Conservation (phyloP, 805 yeast genomes). For the Metschnikowia cubensis region DNA sequence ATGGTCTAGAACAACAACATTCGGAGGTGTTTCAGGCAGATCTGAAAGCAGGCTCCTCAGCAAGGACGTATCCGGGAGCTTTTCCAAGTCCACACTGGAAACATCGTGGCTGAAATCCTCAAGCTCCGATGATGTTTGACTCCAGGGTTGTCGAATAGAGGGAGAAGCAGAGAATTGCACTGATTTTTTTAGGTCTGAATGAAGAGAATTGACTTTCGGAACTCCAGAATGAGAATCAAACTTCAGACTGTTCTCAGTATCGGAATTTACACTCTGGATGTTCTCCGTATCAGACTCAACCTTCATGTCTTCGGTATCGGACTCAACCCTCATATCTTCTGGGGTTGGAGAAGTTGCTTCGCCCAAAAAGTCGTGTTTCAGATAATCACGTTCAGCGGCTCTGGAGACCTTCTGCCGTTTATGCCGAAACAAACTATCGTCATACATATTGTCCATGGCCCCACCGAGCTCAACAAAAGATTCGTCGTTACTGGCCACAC, state of each 20-base stretch:
- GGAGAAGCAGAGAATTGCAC: neutral
- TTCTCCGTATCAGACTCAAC: neutral
- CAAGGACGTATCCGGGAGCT: neutral
- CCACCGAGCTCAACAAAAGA: slow-evolving; percentile 19
- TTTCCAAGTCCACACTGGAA: slow-evolving; percentile 6
- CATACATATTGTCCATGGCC: slow-evolving; percentile 13
- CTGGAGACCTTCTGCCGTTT: slow-evolving; percentile 9
- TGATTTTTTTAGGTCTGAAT: neutral
- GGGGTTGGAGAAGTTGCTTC: too few species aligned
- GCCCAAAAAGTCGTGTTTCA: neutral
- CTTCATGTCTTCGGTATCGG: neutral
- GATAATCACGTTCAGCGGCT: neutral
- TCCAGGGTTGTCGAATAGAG: neutral
- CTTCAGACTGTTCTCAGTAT: too few species aligned
- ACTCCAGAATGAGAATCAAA: too few species aligned
- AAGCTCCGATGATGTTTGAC: slow-evolving; percentile 19
- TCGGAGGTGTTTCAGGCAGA: neutral
- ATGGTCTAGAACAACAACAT: slow-evolving; percentile 6
- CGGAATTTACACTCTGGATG: neutral
- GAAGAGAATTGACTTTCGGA: too few species aligned
- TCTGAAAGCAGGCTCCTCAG: neutral
- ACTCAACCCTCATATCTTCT: too few species aligned
- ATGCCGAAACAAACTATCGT: slow-evolving; percentile 27
- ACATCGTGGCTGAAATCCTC: slow-evolving; percentile 21
- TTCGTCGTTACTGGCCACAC: slow-evolving; percentile 8